These are phyloP conservation scores for Blastobotrys ciferrii DNA, from an alignment of 1,139 yeast species.

Conservation along the genomic window DNA sequence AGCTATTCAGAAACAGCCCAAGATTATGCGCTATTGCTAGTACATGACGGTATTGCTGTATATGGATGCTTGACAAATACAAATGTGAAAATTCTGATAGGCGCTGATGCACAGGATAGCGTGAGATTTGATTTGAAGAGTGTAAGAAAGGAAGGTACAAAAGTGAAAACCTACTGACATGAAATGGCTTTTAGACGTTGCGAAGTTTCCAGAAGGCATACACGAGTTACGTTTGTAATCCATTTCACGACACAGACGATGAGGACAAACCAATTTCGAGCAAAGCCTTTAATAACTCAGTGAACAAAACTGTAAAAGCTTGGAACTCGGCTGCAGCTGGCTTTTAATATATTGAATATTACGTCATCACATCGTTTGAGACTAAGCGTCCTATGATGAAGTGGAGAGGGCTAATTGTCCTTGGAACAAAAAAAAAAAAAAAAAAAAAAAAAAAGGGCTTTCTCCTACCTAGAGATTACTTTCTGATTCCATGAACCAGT, in stretches of 20 bases:
- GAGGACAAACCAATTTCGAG: conserved; percentile 30
- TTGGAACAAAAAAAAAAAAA: too few species aligned
- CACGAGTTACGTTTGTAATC: conserved; percentile 40
- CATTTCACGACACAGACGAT: conserved; percentile 34
- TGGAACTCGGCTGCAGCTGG: conserved; percentile 23
- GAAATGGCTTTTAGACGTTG: conserved; percentile 27
- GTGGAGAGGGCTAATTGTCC: too few species aligned
- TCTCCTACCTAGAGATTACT: too few species aligned
- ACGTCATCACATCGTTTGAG: too few species aligned
- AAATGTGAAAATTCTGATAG: conserved; percentile 40
- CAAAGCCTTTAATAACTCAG: conserved; percentile 29
- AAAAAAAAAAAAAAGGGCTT: too few species aligned
- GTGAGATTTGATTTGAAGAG: conserved; percentile 30
- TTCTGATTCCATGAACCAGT: too few species aligned
- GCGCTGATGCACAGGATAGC: conserved; percentile 35
- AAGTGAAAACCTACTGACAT: neutral
- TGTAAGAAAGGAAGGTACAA: conserved; percentile 18
- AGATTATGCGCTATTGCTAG: conserved; percentile 38
- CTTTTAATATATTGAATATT: too few species aligned
- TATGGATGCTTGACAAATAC: conserved; percentile 43
- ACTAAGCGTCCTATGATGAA: too few species aligned
- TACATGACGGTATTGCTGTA: conserved; percentile 44
- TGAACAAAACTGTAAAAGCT: conserved; percentile 26
- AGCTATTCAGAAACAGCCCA: conserved; percentile 28
- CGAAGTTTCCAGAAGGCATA: conserved; percentile 38